These are phyloP conservation scores for Balamuthia mandrillaris DNA, from an alignment of 208 protist species.

Conservation along the genomic window DNA sequence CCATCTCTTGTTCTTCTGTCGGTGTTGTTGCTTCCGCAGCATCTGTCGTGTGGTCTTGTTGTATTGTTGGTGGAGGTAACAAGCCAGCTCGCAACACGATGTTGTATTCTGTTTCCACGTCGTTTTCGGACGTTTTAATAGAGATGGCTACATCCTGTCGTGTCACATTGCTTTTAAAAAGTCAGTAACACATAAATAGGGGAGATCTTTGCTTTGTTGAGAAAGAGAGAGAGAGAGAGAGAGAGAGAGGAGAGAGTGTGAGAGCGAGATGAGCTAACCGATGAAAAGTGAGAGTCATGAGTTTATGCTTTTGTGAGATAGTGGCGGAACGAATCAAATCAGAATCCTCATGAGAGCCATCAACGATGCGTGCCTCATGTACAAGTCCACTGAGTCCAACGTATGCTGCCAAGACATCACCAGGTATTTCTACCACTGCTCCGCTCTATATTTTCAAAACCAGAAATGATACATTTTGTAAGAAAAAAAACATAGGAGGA, in stretches of 20 bases:
- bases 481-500: no score
- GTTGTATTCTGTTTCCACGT: no score
- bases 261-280: neutral
- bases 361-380: slow-evolving; percentile 34
- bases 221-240: neutral
- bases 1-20: no score
- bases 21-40: no score
- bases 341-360: slow-evolving; percentile 65
- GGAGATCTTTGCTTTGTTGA: neutral
- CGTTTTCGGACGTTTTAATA: neutral
- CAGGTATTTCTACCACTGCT: slow-evolving; percentile 15
- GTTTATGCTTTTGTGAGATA: slow-evolving; percentile 69
- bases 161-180: no score
- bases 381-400: slow-evolving; percentile 42
- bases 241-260: no score
- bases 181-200: neutral
- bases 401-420: slow-evolving; percentile 34
- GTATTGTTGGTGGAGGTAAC: no score
- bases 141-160: neutral
- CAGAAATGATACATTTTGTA: no score
- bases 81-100: no score
- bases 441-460: no score
- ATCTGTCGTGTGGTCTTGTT: no score
- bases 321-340: slow-evolving; percentile 60
- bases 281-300: slow-evolving; percentile 63